Evolutionary conservation across 192 early-diverging fungal species (phyloP), one percentile per base, ranked within the genome.

Genomic region (Coemansia erecta): DNA sequence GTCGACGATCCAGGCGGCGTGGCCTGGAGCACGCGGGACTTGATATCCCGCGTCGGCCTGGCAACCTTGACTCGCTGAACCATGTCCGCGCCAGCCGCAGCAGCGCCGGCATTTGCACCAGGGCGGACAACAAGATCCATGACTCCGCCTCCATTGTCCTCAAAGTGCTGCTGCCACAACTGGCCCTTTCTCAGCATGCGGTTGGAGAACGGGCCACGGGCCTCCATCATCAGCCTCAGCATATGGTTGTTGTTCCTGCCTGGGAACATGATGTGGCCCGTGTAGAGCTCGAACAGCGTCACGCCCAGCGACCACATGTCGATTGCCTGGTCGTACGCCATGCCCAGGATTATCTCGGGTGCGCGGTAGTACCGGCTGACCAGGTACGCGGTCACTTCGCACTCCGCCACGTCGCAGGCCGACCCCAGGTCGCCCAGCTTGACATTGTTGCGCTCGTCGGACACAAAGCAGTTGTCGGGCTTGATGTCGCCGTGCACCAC

Each of bases 251-350:
- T 98, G 71, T 80, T 90, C 52, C 87, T 77, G 4, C 95, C 97
- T 8, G 94, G 91, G 62, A 98, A 97, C 50, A 99, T 70, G 39
- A 98, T 95, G 75, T 90, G 90, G 42, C 95, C 97, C 2, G 95
- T 98, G 65, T 89, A 95, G 37, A 98, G 77, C 82, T 99, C 97
- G 64, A 92, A 99, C 17, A 98, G 77, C 23, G 95, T 94, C 59
- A 88, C 94, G 7, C 87, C 97, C 19, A 97, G 85, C 22, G 95
- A 96, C 95, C 95, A 99, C 63, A 98, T 88, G 66, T 99, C 97
- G 42, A 98, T 73, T 2, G 90, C 85, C 48, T 78, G 84, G 72
- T 94, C 93, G 63, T 96, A 97, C 0, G 89, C 82, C 21, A 95
- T 58, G 0, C 95, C 95, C 18, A 99, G 67, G 18, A 98, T 95